Percentiles rank a stretch among this genome's conserved stretches.
Evolutionary conservation across 805 yeast genomes (phyloP).

Genomic region (Yarrowia deformans): DNA sequence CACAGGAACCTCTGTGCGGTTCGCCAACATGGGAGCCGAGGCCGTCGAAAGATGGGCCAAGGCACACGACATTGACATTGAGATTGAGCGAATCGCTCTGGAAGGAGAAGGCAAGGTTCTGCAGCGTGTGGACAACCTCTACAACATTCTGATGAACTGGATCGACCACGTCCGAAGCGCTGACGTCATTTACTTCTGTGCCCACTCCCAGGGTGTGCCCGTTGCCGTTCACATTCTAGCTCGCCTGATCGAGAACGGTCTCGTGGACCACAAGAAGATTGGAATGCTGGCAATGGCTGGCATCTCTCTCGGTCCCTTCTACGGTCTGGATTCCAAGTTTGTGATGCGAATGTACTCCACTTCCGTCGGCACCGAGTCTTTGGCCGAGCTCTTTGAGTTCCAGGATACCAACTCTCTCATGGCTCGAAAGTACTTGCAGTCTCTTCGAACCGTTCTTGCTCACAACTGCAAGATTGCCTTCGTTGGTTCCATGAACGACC

Average conservation of each 20-base stretch:
- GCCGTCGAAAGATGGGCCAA: slow-evolving; percentile 74
- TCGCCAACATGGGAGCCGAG: slow-evolving; percentile 87
- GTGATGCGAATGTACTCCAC: slow-evolving; percentile 83
- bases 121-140: slow-evolving; percentile 83
- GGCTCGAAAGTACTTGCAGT: slow-evolving; percentile 71
- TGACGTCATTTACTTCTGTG: slow-evolving; percentile 88
- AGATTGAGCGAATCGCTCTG: slow-evolving; percentile 87
- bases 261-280: slow-evolving; percentile 56
- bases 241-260: slow-evolving; percentile 68
- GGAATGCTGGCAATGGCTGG: slow-evolving; percentile 96
- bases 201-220: slow-evolving; percentile 96
- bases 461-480: slow-evolving; percentile 79
- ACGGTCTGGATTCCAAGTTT: slow-evolving; percentile 83
- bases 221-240: slow-evolving; percentile 85
- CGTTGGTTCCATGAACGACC: slow-evolving; percentile 92
- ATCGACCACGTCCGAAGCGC: slow-evolving; percentile 61
- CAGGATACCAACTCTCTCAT: slow-evolving; percentile 77
- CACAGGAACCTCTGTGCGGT: slow-evolving; percentile 91
- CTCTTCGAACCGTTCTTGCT: slow-evolving; percentile 67
- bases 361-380: slow-evolving; percentile 85
- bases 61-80: slow-evolving; percentile 53
- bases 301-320: slow-evolving; percentile 90
- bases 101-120: slow-evolving; percentile 93
- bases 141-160: slow-evolving; percentile 74
- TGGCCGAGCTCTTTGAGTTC: slow-evolving; percentile 85